These are phyloP conservation scores for apple (Malus domestica) DNA, from an alignment of 306 rosid species.

Conservation along the genomic window ASM211411v1 NC_041805.1:34349001-34349500, in stretches of 20 bases:
- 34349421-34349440: slow-evolving; percentile 44
- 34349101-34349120: slow-evolving; percentile 55
- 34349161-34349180: slow-evolving; percentile 22
- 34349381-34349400: slow-evolving; percentile 29
- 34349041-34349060: slow-evolving; percentile 41
- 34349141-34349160: slow-evolving; percentile 23
- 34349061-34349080: slow-evolving; percentile 3
- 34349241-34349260: slow-evolving; percentile 38
- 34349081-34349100: slow-evolving; percentile 32
- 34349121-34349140: slow-evolving; percentile 34
- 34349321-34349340: slow-evolving; percentile 46
- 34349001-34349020: slow-evolving; percentile 27
- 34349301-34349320: background rate
- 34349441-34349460: slow-evolving; percentile 19
- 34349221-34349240: slow-evolving; percentile 45
- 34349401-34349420: background rate
- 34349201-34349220: slow-evolving; percentile 60
- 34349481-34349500: slow-evolving; percentile 48
- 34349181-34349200: slow-evolving; percentile 9
- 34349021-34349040: slow-evolving; percentile 35
- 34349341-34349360: slow-evolving; percentile 32
- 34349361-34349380: slow-evolving; percentile 18
- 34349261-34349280: slow-evolving; percentile 25
- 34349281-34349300: slow-evolving; percentile 15
- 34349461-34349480: slow-evolving; percentile 49